Base-by-base conservation (phyloP, 768 basidiomycete species). In the Scleroderma bovista region DNA sequence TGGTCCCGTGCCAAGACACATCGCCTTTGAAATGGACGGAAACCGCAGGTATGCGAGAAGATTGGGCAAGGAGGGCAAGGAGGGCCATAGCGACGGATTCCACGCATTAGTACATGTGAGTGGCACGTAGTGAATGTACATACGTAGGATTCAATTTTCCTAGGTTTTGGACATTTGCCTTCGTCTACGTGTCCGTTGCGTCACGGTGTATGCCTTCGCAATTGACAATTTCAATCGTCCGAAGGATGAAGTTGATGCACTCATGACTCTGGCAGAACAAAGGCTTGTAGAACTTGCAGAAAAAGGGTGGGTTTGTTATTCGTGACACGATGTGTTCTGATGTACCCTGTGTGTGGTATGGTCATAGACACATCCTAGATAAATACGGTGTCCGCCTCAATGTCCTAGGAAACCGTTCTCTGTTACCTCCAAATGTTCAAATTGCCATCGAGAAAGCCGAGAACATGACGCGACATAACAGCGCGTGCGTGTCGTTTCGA, bases 1-100 rank as follows among this genome's bases (percentile, higher is more conserved):
- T 2, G 94, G 93, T 0, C 94, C 95, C 0, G 76, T 94, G 9
- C 96, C 96, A 0, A 68, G 73, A 38, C 96, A 99, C 71, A 79
- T 98, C 24, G 93, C 88, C 2, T 94, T 99, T 63, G 84, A 95
- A 23, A 94, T 99, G 93, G 96, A 99, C 62, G 96, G 96, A 3
- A 97, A 98, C 65, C 74, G 96, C 47, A 76, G 96, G 11, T 95
- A 89, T 62, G 94, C 96, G 1, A 75, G 90, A 65, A 69, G 72
- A 57, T 70, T 78, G 19, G 79, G 83, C 15, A 78, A 82, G 65
- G 65, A 74, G n/a, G 76, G 89, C 17, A 72, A 73, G 31, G 74
- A 92, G 54, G 95, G 96, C 3, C 95, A 99, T 65, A 71, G 74
- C 6, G 84, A 86, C 40, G 96, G 96, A 1, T 98, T 91, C 64